phyloP scores from a whole-genome alignment of 1,284 basidiomycete genomes.

The Ustilago sp. region DNA sequence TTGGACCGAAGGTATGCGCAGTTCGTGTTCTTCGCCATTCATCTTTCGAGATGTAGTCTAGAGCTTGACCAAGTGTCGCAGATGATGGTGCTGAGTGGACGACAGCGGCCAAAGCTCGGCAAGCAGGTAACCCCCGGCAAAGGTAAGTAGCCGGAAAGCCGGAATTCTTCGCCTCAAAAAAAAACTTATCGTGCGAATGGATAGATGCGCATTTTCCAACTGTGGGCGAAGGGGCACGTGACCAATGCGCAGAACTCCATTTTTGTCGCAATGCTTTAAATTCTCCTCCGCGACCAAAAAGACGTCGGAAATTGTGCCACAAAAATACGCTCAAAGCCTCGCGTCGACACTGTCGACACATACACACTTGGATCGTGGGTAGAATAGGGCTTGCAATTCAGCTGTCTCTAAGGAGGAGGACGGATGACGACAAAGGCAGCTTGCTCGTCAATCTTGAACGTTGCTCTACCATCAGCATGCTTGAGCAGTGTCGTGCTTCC shows the following conservation, averaged over 20 bases:
- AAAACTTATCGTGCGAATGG: neutral
- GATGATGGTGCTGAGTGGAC: neutral
- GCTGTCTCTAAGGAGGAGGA: conserved; percentile 22
- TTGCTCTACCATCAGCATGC: conserved; percentile 23
- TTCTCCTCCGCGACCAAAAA: neutral
- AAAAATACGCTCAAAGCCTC: neutral
- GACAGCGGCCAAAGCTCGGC: neutral
- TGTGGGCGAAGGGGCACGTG: too few relatives aligned
- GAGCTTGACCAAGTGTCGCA: neutral
- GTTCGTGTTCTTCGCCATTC: conserved; percentile 14
- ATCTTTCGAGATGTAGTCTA: neutral
- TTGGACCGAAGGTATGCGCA: conserved; percentile 26
- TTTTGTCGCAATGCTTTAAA: too few relatives aligned
- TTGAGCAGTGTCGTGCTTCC: conserved; percentile 28
- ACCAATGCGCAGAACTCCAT: too few relatives aligned
- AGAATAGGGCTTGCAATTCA: neutral
- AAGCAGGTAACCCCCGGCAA: neutral
- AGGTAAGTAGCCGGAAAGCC: neutral
- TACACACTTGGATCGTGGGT: neutral
- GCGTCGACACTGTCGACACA: neutral
- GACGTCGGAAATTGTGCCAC: neutral
- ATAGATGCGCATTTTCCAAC: too few relatives aligned
- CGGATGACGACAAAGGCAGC: conserved; percentile 30
- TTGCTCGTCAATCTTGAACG: conserved; percentile 10
- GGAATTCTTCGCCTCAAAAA: neutral